Evolutionary conservation across 345 rosid genomes (phyloP), one percentile per base, ranked within the genome.

Genomic region (Fremontodendron californicum): DNA sequence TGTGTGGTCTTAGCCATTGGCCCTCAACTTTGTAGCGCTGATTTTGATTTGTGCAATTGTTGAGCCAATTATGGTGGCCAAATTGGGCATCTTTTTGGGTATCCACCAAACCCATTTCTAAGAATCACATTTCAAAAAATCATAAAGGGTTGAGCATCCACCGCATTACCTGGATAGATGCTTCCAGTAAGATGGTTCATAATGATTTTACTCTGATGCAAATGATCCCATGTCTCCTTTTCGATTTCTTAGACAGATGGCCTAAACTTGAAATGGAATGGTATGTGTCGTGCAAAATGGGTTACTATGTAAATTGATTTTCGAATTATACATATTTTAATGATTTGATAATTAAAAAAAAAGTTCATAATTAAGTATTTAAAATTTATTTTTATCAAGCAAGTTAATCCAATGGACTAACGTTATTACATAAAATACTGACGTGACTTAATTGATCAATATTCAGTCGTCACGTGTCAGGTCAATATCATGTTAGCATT

Each of bases 31-130:
- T 58, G 71, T 51, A 61, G 69, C 73, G 21, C 31, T 77, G 82
- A 79, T 76, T 55, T 64, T 62, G 73, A 74, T 69, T 73, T 60
- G 18, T 31, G 61, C 60, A 57, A 80, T 76, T 68, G 76, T 16
- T 73, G 71, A 60, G 48, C 70, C 79, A 46, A 71, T 72, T 69
- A 67, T 31, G 75, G 78, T 55, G 70, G 46, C 68, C 60, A 73
- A 54, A 40, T 40, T 68, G 74, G 60, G 63, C 80, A 27, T 55
- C 61, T 9, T 55, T 72, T 40, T 58, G 51, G 61, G 75, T 49
- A 48, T 76, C 46, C 75, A 75, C 43, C 79, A 70, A 35, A 70
- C 29, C n/a, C n/a, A n/a, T n/a, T n/a, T n/a, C n/a, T n/a, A n/a
- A n/a, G n/a, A n/a, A n/a, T n/a, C n/a, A n/a, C n/a, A n/a, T n/a